These are phyloP conservation scores for Fusarium sp. DNA, from an alignment of 2,329 filamentous ascomycete genomes.

Conservation along the genomic window DNA sequence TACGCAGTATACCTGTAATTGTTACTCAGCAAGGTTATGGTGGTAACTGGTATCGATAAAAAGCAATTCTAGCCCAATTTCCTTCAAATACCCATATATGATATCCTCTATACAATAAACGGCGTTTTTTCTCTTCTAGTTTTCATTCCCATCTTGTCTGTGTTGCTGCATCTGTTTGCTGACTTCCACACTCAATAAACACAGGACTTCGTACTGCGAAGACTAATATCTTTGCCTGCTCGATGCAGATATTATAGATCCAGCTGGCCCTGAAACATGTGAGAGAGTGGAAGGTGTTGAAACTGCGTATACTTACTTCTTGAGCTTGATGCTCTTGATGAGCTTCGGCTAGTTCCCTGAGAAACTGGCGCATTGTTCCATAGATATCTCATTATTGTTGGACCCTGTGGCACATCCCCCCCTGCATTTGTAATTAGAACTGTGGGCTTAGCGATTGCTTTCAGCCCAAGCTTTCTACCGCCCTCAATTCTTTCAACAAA, in stretches of 20 bases:
- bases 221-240: conserved; percentile 38
- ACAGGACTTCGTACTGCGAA: not conserved
- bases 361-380: conserved; percentile 48
- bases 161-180: conserved; percentile 10
- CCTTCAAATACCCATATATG: conserved; percentile 33
- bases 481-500: conserved; percentile 55
- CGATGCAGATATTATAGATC: conserved; percentile 32
- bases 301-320: conserved; percentile 49
- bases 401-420: conserved; percentile 45
- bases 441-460: conserved; percentile 53
- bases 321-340: conserved; percentile 36
- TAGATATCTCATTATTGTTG: conserved; percentile 54
- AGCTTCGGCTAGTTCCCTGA: conserved; percentile 36
- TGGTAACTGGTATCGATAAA: conserved; percentile 42
- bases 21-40: conserved; percentile 48
- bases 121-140: conserved; percentile 7
- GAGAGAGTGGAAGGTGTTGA: conserved; percentile 46
- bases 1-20: conserved; percentile 50
- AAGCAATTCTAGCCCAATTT: conserved; percentile 25
- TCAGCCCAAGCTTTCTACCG: conserved; percentile 51
- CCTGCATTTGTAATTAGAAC: conserved; percentile 52
- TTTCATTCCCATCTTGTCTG: not conserved
- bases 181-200: conserved; percentile 16
- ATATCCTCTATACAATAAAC: conserved; percentile 26
- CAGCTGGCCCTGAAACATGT: conserved; percentile 46